phyloP scores from a whole-genome alignment of 2,329 filamentous ascomycete species.

The Ophiostoma himal-ulmi region DNA sequence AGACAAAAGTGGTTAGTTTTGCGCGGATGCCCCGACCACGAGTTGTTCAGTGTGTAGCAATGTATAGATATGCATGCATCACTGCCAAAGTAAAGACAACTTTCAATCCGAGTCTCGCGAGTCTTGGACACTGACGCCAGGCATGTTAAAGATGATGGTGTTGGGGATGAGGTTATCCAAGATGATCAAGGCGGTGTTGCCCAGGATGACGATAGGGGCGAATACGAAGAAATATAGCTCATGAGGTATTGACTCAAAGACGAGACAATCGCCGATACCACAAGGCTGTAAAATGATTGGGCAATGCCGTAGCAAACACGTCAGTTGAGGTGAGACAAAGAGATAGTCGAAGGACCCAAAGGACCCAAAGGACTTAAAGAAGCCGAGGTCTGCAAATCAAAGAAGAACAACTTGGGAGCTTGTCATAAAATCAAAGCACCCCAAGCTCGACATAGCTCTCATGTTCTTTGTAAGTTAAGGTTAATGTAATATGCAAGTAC shows the following conservation, averaged over 20 bases:
- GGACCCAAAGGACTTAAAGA: too few species aligned
- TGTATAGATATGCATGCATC: background rate
- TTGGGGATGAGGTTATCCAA: background rate
- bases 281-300: background rate
- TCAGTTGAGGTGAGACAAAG: background rate
- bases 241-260: background rate
- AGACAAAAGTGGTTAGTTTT: slow-evolving; percentile 6
- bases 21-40: background rate
- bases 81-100: background rate
- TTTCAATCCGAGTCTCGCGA: background rate
- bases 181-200: background rate
- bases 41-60: background rate
- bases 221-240: background rate
- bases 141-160: background rate
- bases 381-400: too few species aligned
- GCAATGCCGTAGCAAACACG: background rate
- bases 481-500: too few species aligned
- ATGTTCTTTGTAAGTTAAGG: too few species aligned
- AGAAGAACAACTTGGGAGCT: background rate
- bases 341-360: too few species aligned
- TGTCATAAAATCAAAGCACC: background rate
- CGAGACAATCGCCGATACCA: background rate
- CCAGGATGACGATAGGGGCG: background rate
- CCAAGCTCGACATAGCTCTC: too few species aligned
- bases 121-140: background rate